Conservation (phyloP, 352 stramenopile species). For the Phytophthora rubi region DNA sequence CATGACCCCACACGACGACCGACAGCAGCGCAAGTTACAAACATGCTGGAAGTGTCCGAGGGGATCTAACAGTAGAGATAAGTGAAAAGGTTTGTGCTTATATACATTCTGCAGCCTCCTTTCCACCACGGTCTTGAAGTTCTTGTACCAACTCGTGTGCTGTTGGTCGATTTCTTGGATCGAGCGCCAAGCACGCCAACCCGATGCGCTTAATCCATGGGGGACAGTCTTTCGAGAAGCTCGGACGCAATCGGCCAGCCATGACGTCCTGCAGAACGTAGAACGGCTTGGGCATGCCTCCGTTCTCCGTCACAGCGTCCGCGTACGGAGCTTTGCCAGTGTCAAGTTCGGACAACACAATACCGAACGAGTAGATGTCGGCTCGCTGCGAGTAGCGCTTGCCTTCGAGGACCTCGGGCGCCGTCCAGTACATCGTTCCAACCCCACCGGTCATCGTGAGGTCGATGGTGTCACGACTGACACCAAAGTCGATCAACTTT, state of each 20-base stretch:
- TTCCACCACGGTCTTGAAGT: neutral
- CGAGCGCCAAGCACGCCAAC: slow-evolving; percentile 30
- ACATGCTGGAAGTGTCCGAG: neutral
- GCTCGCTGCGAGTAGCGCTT: slow-evolving; percentile 60
- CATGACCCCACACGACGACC: neutral
- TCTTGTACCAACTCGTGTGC: slow-evolving; percentile 11
- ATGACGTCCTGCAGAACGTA: slow-evolving; percentile 53
- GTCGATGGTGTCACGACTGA: slow-evolving; percentile 42
- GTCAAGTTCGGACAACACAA: slow-evolving; percentile 56
- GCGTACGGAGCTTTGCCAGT: slow-evolving; percentile 39
- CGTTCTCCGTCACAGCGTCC: slow-evolving; percentile 24
- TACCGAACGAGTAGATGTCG: slow-evolving; percentile 75
- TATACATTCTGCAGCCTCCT: neutral
- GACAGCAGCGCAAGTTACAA: neutral
- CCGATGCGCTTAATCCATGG: slow-evolving; percentile 26
- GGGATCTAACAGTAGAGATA: neutral
- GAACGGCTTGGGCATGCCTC: slow-evolving; percentile 33
- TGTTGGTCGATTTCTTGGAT: slow-evolving; percentile 15
- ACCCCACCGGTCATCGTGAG: slow-evolving; percentile 66
- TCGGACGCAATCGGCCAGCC: slow-evolving; percentile 45
- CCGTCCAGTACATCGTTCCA: slow-evolving; percentile 85
- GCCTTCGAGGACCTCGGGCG: slow-evolving; percentile 70
- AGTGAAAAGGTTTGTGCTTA: neutral
- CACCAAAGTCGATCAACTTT: slow-evolving; percentile 86
- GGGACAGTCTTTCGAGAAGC: slow-evolving; percentile 49